A percentile compares a stretch with the other conserved stretches of the same genome.
Evolutionary conservation across 495 filamentous ascomycete genomes (phyloP).

Genomic region (Xylaria telfairii): DNA sequence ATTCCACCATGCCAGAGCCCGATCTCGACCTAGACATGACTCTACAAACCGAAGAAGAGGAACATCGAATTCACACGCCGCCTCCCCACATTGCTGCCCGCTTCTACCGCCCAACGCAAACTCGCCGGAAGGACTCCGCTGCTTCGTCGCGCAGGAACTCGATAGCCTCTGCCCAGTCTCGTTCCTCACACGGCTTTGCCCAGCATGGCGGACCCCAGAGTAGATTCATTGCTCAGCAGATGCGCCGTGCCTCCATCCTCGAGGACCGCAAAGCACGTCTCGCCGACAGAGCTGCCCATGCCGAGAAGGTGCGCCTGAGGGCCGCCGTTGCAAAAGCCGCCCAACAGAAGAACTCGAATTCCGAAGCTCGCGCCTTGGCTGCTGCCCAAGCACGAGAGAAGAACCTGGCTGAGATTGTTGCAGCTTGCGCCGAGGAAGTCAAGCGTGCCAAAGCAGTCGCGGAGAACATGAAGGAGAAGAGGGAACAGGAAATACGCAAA

Average conservation of each 20-base stretch:
- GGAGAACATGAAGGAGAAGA: slow-evolving; percentile 87
- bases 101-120: slow-evolving; percentile 75
- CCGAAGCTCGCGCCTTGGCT: slow-evolving; percentile 85
- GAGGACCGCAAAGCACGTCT: slow-evolving; percentile 92
- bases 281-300: slow-evolving; percentile 91
- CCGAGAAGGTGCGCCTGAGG: slow-evolving; percentile 92
- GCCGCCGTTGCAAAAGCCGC: slow-evolving; percentile 85
- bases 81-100: slow-evolving; percentile 87
- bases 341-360: slow-evolving; percentile 63
- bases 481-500: slow-evolving; percentile 82
- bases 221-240: slow-evolving; percentile 85
- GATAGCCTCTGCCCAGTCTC: slow-evolving; percentile 83
- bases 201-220: slow-evolving; percentile 71
- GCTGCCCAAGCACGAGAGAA: slow-evolving; percentile 90
- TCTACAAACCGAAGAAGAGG: slow-evolving; percentile 46
- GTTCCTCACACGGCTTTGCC: slow-evolving; percentile 62
- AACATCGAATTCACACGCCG: slow-evolving; percentile 61
- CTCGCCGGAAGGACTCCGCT: slow-evolving; percentile 79
- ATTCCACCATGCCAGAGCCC: slow-evolving; percentile 41
- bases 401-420: slow-evolving; percentile 90
- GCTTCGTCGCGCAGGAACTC: slow-evolving; percentile 89
- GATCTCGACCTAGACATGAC: slow-evolving; percentile 43
- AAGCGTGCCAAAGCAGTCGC: slow-evolving; percentile 91
- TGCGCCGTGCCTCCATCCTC: slow-evolving; percentile 88
- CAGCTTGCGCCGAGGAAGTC: slow-evolving; percentile 93